Evolutionary conservation across 176 grass and related monocot species (phyloP).

Genomic region (Oryza glumipatula): DNA sequence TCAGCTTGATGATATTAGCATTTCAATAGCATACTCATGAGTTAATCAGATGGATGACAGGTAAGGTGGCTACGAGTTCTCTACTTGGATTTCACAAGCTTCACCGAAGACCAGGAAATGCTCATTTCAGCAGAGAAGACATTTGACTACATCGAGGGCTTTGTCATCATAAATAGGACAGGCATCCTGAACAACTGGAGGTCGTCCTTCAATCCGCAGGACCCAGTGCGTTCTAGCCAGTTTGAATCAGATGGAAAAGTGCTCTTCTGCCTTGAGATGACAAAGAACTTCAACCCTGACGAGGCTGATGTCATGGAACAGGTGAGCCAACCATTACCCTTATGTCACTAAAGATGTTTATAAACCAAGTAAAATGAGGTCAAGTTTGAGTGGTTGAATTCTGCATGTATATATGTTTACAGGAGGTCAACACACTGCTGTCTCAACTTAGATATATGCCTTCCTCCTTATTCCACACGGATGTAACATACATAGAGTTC

Average conservation of each 20-base stretch:
- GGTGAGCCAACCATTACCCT: slow-evolving; percentile 34
- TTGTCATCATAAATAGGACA: slow-evolving; percentile 80
- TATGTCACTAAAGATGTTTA: slow-evolving; percentile 5
- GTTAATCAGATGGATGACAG: slow-evolving; percentile 42
- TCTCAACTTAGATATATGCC: slow-evolving; percentile 62
- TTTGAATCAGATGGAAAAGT: slow-evolving; percentile 65
- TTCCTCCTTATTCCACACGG: slow-evolving; percentile 71
- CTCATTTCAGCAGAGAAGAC: slow-evolving; percentile 68
- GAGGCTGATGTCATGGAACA: slow-evolving; percentile 62
- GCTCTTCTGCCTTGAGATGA: slow-evolving; percentile 87
- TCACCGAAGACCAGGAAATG: slow-evolving; percentile 86
- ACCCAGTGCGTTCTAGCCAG: slow-evolving; percentile 57
- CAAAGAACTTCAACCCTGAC: slow-evolving; percentile 74
- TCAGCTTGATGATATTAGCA: neutral
- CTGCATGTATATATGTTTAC: slow-evolving; percentile 33
- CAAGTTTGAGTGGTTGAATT: slow-evolving; percentile 21
- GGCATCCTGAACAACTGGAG: slow-evolving; percentile 83
- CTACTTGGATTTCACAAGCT: slow-evolving; percentile 76
- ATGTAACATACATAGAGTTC: slow-evolving; percentile 80
- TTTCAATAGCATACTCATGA: slow-evolving; percentile 23
- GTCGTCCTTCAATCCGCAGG: slow-evolving; percentile 70
- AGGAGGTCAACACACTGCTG: slow-evolving; percentile 70
- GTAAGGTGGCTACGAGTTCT: slow-evolving; percentile 89
- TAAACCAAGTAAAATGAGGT: slow-evolving; percentile 42
- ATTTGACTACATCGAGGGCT: slow-evolving; percentile 93